Evolutionary conservation across 2,329 filamentous ascomycete genomes (phyloP).

Genomic region (Cytospora leucostoma): DNA sequence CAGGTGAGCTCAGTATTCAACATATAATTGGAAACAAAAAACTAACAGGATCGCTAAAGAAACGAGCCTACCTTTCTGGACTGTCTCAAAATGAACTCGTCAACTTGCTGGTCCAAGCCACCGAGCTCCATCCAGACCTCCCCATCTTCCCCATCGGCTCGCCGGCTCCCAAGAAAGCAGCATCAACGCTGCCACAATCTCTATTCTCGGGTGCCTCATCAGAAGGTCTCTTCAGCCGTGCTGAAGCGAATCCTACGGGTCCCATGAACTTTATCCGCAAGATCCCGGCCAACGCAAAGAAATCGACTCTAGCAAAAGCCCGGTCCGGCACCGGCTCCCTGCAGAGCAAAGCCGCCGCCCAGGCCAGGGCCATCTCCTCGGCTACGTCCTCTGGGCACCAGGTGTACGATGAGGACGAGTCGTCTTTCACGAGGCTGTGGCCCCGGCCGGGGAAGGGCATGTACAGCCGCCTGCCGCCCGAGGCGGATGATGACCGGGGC

Average conservation of each 20-base stretch:
- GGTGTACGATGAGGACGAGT: constrained; percentile 33
- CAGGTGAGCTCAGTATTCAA: constrained; percentile 38
- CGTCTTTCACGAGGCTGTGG: constrained; percentile 35
- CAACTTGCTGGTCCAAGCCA: constrained; percentile 63
- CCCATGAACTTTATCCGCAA: constrained; percentile 45
- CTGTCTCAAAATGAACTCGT: constrained; percentile 64
- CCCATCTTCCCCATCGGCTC: constrained; percentile 58
- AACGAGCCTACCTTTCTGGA: constrained; percentile 62
- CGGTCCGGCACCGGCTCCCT: constrained; percentile 23
- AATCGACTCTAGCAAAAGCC: constrained; percentile 27
- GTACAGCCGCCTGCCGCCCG: constrained; percentile 33
- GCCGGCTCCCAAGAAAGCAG: constrained; percentile 3
- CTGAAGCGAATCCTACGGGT: constrained; percentile 40
- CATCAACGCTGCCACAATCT: constrained; percentile 34
- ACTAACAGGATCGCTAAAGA: constrained; percentile 42
- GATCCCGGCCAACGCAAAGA: constrained; percentile 32
- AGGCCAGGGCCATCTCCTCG: constrained; percentile 9
- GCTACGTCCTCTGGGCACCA: constrained; percentile 15
- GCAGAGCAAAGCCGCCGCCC: constrained; percentile 24
- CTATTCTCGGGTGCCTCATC: constrained; percentile 29
- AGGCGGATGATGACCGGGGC: constrained; percentile 33
- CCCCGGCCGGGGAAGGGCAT: constrained; percentile 35
- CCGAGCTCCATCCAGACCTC: constrained; percentile 63
- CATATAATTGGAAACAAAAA: neutral
- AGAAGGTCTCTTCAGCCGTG: constrained; percentile 35